Percentiles rank a stretch among this genome's conserved stretches.
phyloP scores from a whole-genome alignment of 1,139 yeast species.

The Geotrichum phurueaensis region DNA sequence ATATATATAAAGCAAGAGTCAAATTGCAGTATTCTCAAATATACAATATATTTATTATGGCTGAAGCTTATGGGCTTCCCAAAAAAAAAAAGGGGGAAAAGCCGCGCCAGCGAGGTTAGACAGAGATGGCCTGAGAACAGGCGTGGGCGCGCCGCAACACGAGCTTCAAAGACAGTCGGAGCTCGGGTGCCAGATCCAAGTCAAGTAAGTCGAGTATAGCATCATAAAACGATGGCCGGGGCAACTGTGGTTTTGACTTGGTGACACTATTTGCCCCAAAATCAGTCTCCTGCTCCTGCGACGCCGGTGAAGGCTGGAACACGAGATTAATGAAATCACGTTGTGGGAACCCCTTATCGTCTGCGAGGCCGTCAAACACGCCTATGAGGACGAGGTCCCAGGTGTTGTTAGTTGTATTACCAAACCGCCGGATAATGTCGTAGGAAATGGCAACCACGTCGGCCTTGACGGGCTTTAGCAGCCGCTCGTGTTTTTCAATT shows the following conservation, averaged over 20 bases:
- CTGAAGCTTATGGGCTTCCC: too few relatives aligned
- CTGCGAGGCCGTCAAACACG: slow-evolving; percentile 73
- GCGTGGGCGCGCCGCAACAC: neutral
- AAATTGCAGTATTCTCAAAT: too few relatives aligned
- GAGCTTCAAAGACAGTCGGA: slow-evolving; percentile 51
- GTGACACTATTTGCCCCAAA: too few relatives aligned
- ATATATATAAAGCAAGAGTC: too few relatives aligned
- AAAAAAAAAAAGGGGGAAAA: neutral
- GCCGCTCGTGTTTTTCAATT: neutral
- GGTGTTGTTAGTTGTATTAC: slow-evolving; percentile 39
- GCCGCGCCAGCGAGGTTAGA: neutral
- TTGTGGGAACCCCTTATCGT: slow-evolving; percentile 48
- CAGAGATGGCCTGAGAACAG: neutral
- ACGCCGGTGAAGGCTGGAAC: neutral
- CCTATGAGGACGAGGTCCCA: slow-evolving; percentile 93
- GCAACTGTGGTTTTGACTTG: too few relatives aligned
- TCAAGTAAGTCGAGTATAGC: slow-evolving; percentile 60
- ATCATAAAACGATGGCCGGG: slow-evolving; percentile 51
- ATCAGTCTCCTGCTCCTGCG: too few relatives aligned
- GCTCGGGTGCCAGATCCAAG: slow-evolving; percentile 62
- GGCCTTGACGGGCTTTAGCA: neutral
- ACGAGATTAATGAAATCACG: slow-evolving; percentile 52
- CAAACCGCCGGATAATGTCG: slow-evolving; percentile 36
- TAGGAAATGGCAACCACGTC: neutral
- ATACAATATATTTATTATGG: too few relatives aligned